Conservation (phyloP, 2,329 filamentous ascomycete genomes). For the Sporothrix brasiliensis region DNA sequence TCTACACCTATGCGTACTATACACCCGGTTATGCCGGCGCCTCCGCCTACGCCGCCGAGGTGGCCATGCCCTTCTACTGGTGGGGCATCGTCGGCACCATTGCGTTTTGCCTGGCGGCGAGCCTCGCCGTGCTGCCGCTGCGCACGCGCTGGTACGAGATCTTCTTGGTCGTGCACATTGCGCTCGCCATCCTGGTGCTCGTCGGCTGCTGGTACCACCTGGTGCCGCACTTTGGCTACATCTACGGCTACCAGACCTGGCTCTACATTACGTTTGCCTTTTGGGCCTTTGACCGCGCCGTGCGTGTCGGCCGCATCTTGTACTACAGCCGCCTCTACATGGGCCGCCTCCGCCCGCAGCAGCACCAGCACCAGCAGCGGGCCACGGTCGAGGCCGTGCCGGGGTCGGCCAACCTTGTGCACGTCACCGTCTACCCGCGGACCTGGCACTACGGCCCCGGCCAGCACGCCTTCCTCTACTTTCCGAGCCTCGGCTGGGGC, state of each 20-base stretch:
- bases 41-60: neutral
- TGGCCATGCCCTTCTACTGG: slow-evolving; percentile 8
- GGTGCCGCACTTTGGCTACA: slow-evolving; percentile 18
- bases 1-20: slow-evolving; percentile 51
- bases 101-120: neutral
- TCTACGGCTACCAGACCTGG: slow-evolving; percentile 23
- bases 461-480: slow-evolving; percentile 13
- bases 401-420: neutral
- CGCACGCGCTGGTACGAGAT: slow-evolving; percentile 56
- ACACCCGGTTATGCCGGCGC: neutral
- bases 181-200: slow-evolving; percentile 37
- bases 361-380: neutral
- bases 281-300: slow-evolving; percentile 6
- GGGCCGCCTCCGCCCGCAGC: neutral
- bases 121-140: slow-evolving; percentile 37
- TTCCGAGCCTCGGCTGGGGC: slow-evolving; percentile 20
- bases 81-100: neutral
- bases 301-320: neutral
- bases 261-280: slow-evolving; percentile 6
- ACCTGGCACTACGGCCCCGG: slow-evolving; percentile 3
- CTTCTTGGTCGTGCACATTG: slow-evolving; percentile 50
- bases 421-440: slow-evolving; percentile 10
- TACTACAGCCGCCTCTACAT: slow-evolving; percentile 8
- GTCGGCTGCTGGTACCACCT: slow-evolving; percentile 23
- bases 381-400: slow-evolving; percentile 9